phyloP scores from a whole-genome alignment of 305 asterid species.

The Caryopteris hybrid region DNA sequence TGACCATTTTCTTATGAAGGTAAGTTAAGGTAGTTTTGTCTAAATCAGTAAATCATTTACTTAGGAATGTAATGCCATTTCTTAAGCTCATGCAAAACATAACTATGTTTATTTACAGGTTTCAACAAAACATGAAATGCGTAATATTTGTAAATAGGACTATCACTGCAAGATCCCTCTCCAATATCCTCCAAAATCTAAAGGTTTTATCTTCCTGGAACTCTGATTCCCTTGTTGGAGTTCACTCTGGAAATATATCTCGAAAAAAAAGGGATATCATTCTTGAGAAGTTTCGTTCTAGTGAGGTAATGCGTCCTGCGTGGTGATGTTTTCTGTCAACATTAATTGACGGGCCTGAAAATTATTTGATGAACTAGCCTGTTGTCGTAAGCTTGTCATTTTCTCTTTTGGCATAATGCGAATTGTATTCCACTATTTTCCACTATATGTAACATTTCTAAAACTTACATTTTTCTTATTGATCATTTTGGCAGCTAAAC shows the following conservation, averaged over 20 bases:
- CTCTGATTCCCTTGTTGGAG: constrained; percentile 87
- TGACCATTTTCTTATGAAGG: background rate
- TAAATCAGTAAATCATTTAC: background rate
- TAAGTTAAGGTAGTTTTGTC: background rate
- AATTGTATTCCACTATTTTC: background rate
- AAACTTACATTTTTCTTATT: background rate
- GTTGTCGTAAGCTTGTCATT: constrained; percentile 6
- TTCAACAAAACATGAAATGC: constrained; percentile 82
- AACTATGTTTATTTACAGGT: constrained; percentile 52
- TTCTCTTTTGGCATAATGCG: background rate
- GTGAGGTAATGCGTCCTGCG: constrained; percentile 63
- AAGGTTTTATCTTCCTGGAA: constrained; percentile 75
- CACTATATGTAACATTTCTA: background rate
- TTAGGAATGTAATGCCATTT: background rate
- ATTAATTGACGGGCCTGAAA: background rate
- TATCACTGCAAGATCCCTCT: constrained; percentile 83
- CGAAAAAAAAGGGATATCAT: constrained; percentile 55
- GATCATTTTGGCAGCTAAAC: constrained; percentile 65
- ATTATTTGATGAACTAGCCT: background rate
- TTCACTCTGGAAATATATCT: constrained; percentile 70
- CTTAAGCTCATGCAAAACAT: constrained; percentile 8
- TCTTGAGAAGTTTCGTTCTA: constrained; percentile 87
- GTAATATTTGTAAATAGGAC: constrained; percentile 91
- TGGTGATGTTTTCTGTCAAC: constrained; percentile 8
- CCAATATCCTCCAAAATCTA: constrained; percentile 55